These are phyloP conservation scores for Teunomyces funiuensis DNA, from an alignment of 805 yeast genomes.

Conservation along the genomic window DNA sequence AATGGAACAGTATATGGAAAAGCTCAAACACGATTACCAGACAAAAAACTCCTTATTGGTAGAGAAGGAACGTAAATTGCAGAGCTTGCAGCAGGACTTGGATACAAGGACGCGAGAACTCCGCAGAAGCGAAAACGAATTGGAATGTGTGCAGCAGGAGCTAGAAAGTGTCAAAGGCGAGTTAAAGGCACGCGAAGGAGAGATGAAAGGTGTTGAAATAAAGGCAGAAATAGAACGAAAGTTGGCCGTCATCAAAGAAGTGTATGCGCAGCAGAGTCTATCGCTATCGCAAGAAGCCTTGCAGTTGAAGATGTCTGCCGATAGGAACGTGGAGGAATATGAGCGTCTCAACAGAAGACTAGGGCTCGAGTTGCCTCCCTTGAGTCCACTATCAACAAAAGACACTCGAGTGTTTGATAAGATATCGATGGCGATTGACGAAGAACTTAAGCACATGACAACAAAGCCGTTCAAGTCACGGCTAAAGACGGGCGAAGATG, in stretches of 20 bases:
- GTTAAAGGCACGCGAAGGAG: conserved; percentile 9
- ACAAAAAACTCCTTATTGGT: background rate
- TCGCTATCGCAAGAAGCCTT: conserved; percentile 11
- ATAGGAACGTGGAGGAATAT: conserved; percentile 10
- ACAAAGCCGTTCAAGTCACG: background rate
- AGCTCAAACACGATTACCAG: background rate
- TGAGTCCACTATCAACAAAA: conserved; percentile 4
- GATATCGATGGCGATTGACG: conserved; percentile 2
- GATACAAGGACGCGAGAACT: conserved; percentile 1
- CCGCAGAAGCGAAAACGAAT: background rate
- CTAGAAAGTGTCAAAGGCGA: conserved; percentile 11
- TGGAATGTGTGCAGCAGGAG: conserved; percentile 2
- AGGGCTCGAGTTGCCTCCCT: background rate
- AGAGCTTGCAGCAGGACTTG: background rate
- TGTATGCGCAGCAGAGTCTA: conserved; percentile 7
- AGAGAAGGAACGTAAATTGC: conserved; percentile 1
- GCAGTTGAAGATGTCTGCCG: conserved; percentile 9
- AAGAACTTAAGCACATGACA: conserved; percentile 1
- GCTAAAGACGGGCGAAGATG: conserved; percentile 6
- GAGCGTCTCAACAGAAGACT: conserved; percentile 8
- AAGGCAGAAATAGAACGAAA: conserved; percentile 9
- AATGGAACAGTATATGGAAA: background rate
- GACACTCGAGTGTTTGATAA: conserved; percentile 1
- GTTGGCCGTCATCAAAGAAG: conserved; percentile 10
- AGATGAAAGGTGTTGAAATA: conserved; percentile 3